Conservation (phyloP, 441 rosid genomes). For the Jatropha podagrica region DNA sequence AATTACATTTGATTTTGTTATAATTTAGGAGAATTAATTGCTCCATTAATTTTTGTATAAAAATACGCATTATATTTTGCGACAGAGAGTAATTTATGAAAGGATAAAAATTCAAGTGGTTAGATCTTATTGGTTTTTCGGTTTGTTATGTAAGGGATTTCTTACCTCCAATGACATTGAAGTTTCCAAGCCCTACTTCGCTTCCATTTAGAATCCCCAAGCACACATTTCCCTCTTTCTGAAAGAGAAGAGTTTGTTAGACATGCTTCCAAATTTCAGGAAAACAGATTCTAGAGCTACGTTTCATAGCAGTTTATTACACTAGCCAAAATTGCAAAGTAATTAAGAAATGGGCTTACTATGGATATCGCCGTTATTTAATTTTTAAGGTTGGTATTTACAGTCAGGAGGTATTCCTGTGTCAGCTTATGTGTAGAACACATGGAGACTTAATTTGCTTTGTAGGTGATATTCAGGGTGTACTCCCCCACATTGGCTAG, state of each 20-base stretch:
- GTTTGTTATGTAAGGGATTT: neutral
- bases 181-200: slow-evolving; percentile 60
- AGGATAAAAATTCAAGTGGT: neutral
- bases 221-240: slow-evolving; percentile 30
- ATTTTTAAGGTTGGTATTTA: too few relatives aligned
- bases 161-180: slow-evolving; percentile 80
- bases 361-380: too few relatives aligned
- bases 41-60: too few relatives aligned
- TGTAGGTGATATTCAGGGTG: too few relatives aligned
- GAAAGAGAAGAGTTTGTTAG: neutral
- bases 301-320: neutral
- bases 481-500: too few relatives aligned
- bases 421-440: too few relatives aligned
- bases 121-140: neutral
- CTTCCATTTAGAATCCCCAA: slow-evolving; percentile 86
- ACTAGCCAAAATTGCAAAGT: neutral
- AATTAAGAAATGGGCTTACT: neutral
- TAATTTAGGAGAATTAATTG: too few relatives aligned
- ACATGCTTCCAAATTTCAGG: slow-evolving; percentile 12
- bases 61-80: too few relatives aligned
- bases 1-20: too few relatives aligned
- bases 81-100: neutral
- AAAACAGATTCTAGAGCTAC: neutral
- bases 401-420: too few relatives aligned
- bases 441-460: too few relatives aligned